Evolutionary conservation across 768 basidiomycete species (phyloP).

Genomic region (Termitomyces sp.): DNA sequence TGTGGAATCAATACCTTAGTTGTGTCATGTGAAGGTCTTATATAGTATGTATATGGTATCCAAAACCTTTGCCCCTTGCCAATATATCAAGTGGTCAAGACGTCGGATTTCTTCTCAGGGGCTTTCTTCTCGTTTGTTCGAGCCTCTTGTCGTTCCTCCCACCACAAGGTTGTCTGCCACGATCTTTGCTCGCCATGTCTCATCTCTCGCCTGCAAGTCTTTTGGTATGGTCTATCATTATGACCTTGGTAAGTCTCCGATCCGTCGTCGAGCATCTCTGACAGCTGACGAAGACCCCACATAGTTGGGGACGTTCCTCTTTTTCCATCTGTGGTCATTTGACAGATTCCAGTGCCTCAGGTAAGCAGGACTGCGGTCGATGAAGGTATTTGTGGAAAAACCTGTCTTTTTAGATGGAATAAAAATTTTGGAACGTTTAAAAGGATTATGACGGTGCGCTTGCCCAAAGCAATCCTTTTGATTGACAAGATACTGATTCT

Average conservation of each 20-base stretch:
- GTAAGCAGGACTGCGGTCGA: slow-evolving; percentile 29
- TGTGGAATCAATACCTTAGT: too few relatives aligned
- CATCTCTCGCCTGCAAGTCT: slow-evolving; percentile 60
- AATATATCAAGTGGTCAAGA: too few relatives aligned
- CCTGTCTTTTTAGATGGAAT: slow-evolving; percentile 58
- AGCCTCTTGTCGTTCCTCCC: slow-evolving; percentile 9
- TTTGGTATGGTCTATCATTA: slow-evolving; percentile 63
- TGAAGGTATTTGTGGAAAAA: not conserved
- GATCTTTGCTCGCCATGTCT: slow-evolving; percentile 39
- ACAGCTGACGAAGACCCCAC: not conserved
- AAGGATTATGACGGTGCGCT: slow-evolving; percentile 42
- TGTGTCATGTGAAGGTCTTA: slow-evolving; percentile 13
- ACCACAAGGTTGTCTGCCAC: slow-evolving; percentile 1
- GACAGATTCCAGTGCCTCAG: slow-evolving; percentile 73
- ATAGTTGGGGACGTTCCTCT: slow-evolving; percentile 60
- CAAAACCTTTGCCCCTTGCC: not conserved
- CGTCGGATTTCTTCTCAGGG: not conserved
- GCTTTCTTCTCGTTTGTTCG: slow-evolving; percentile 21
- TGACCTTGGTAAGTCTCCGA: slow-evolving; percentile 39
- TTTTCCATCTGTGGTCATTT: slow-evolving; percentile 77
- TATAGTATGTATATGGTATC: not conserved
- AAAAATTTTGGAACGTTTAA: slow-evolving; percentile 72
- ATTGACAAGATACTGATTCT: not conserved
- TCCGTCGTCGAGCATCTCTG: not conserved
- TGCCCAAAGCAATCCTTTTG: not conserved